Base-by-base conservation (phyloP, 73 alveolate species). In the Blepharisma japonicum region DNA sequence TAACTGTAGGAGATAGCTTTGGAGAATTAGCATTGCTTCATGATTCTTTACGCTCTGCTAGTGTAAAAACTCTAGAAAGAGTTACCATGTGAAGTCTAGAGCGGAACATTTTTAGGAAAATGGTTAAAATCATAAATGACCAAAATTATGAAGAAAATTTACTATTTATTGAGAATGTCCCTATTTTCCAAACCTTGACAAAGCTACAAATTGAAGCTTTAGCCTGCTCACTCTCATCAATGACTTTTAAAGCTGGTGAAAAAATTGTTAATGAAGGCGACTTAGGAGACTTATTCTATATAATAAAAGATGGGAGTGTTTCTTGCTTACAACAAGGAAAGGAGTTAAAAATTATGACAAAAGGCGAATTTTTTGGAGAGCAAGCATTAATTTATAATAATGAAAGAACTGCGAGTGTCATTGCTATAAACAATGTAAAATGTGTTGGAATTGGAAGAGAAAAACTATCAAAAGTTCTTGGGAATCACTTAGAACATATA, bases 1-100 rank as follows among this genome's bases (percentile, higher is more conserved):
- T 77, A 54, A 55, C 71, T 42, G 90, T 91, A 6, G 96, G 96
- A 25, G 91, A 78, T 46, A 91, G 96, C 53, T 94, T 94, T 87
- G 99, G 99, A 55, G 99, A 94, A 77, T 80, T 94, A 20, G 99
- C 99, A 54, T 87, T 94, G 39, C 87, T 94, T 54, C 90, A 94
- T 80, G 87, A 94, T 84, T 91, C 90, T 8, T 88, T 86, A 39
- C 85, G 99, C 83, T 86, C 98, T 6, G 98, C 97, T 20, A 71
- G 96, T 20, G 86, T 94, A 54, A 88, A 82, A 55, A 91, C 96
- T 27, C 86, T 83, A 7, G 83, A 81, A 56, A 88, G 79, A 55
- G 90, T 94, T 85, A 87, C 77, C 25, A 71, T 84, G 38, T 94
- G 97, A 95, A 95, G 86, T 18, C 84, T 94, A 6, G 98, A 94